A percentile compares a stretch with the other conserved stretches of the same genome.
Evolutionary conservation across 2,329 filamentous ascomycete species (phyloP).

Genomic region (Dendrostoma leiphaemia): DNA sequence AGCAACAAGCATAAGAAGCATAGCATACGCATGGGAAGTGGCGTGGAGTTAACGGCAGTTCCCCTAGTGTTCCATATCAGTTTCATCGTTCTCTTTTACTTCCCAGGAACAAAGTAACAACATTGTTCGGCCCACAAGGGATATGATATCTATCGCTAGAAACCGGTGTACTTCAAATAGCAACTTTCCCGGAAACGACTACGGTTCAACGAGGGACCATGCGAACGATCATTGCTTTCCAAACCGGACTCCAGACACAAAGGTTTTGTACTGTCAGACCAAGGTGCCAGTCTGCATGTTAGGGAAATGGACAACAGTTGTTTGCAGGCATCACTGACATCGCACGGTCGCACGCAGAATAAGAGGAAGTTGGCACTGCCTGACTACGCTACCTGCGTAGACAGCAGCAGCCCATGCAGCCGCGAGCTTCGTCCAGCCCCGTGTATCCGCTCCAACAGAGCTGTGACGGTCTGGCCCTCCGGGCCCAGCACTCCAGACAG

Average conservation of each 20-base stretch:
- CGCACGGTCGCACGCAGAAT: background rate
- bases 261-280: background rate
- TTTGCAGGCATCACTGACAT: background rate
- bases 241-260: background rate
- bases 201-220: background rate
- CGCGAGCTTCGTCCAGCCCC: slow-evolving; percentile 12
- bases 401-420: slow-evolving; percentile 23
- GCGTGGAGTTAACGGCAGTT: slow-evolving; percentile 1
- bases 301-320: background rate
- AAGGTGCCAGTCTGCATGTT: background rate
- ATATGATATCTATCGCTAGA: too few species aligned
- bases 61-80: too few species aligned
- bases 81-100: too few species aligned
- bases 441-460: slow-evolving; percentile 19
- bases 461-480: slow-evolving; percentile 5
- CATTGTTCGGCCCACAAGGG: too few species aligned
- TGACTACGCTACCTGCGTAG: background rate
- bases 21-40: background rate
- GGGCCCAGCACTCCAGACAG: slow-evolving; percentile 11
- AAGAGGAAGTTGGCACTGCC: background rate
- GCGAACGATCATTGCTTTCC: background rate
- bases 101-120: background rate
- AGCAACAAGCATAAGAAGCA: background rate
- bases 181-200: background rate
- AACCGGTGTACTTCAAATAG: too few species aligned